A percentile compares a stretch with the other conserved stretches of the same genome.
These are phyloP conservation scores for Diospyros lotus DNA, from an alignment of 148 eudicot genomes.

Conservation along the genomic window DNA sequence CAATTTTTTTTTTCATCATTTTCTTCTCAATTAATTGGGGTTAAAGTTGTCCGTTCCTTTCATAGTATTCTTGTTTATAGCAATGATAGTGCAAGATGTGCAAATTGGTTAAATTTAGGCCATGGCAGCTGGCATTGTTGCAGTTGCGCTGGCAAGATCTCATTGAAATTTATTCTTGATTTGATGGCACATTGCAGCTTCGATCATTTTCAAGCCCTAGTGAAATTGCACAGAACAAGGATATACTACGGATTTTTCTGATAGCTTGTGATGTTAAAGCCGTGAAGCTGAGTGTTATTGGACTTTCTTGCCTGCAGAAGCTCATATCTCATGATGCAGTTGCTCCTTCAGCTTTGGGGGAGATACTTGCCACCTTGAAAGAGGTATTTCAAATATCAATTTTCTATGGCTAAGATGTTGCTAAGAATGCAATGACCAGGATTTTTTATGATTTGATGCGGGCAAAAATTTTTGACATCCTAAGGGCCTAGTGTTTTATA, in stretches of 20 bases:
- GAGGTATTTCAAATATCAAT: slow-evolving; percentile 36
- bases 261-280: slow-evolving; percentile 95
- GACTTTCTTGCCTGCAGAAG: slow-evolving; percentile 95
- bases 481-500: too few relatives aligned
- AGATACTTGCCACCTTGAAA: slow-evolving; percentile 78
- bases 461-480: too few relatives aligned
- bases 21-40: not conserved
- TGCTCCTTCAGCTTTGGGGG: slow-evolving; percentile 81
- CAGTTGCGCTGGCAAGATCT: not conserved
- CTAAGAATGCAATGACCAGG: too few relatives aligned
- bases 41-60: slow-evolving; percentile 6
- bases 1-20: too few relatives aligned
- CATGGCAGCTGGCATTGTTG: not conserved
- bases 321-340: slow-evolving; percentile 91
- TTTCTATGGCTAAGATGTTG: not conserved
- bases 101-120: not conserved
- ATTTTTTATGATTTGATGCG: too few relatives aligned
- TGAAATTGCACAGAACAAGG: slow-evolving; percentile 92
- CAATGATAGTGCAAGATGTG: not conserved
- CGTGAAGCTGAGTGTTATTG: slow-evolving; percentile 89
- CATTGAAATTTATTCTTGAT: not conserved
- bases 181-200: slow-evolving; percentile 51
- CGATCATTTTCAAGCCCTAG: slow-evolving; percentile 80
- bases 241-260: slow-evolving; percentile 84
- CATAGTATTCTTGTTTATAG: not conserved